phyloP scores from a whole-genome alignment of 192 early-diverging fungal species.

The Dispira simplex region DNA sequence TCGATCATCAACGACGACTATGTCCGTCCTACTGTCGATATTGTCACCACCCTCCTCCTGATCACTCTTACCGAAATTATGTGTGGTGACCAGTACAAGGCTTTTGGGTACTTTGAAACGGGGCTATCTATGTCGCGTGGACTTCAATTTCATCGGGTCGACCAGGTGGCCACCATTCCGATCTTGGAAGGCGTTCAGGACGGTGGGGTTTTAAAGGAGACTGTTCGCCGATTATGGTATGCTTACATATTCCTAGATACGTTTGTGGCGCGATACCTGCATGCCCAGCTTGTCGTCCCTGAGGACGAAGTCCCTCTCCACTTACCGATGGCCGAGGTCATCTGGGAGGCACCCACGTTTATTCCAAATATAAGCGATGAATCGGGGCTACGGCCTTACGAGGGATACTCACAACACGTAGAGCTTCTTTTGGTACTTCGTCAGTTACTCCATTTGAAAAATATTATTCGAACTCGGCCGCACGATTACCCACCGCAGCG shows the following conservation, averaged over 20 bases:
- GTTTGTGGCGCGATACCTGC: background rate
- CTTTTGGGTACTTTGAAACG: background rate
- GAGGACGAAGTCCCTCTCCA: background rate
- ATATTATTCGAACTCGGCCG: background rate
- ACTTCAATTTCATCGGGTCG: background rate
- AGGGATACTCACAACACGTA: background rate
- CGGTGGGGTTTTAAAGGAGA: background rate
- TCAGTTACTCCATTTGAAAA: background rate
- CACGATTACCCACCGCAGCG: background rate
- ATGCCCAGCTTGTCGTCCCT: background rate
- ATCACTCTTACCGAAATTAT: background rate
- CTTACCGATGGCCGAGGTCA: background rate
- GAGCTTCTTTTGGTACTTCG: background rate
- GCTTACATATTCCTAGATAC: background rate
- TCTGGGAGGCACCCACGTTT: background rate
- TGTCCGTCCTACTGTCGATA: background rate
- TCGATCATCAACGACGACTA: background rate
- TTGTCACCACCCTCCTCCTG: background rate
- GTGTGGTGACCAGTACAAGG: background rate
- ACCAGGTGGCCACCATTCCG: background rate
- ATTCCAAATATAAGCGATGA: background rate
- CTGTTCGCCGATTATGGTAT: background rate
- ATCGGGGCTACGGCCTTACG: background rate
- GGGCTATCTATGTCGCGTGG: background rate
- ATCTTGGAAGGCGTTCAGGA: background rate